Evolutionary conservation across 495 filamentous ascomycete genomes (phyloP), one percentile per base, ranked within the genome.

Genomic region (Cercophora sp.): DNA sequence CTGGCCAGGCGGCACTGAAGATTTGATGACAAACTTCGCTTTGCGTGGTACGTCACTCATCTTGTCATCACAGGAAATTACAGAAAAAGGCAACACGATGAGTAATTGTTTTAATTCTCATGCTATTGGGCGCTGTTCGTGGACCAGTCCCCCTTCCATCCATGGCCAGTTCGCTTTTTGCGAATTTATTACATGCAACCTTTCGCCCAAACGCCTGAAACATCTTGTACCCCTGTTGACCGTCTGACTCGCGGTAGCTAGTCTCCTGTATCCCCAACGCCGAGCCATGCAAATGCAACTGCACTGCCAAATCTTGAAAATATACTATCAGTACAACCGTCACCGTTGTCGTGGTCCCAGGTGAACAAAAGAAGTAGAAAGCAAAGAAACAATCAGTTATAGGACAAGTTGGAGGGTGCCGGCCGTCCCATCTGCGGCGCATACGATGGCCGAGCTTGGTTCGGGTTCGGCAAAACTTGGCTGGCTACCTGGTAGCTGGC

Each of bases 261-360:
- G 2, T 19, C 8, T 39, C 8, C 35, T 34, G 8, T 20, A 10
- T 22, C 32, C 31, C 51, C 23, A 61, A 61, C 58, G 58, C 58
- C 58, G 41, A 48, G 40, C 37, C 27, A 61, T 58, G 58, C 51
- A 54, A 18, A 58, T 58, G 55, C 51, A 45, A n/a, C n/a, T n/a
- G n/a, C n/a, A n/a, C n/a, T n/a, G n/a, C n/a, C n/a, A 51, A 42
- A 31, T 4, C n/a, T n/a, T n/a, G n/a, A 41, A 27, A 27, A 32
- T n/a, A 39, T 9, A 26, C 19, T 56, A 52, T 22, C 27, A 53
- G 39, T 54, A 58, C 45, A 52, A 31, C 26, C 20, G 31, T 20
- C 46, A 42, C 36, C 19, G 6, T 4, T 4, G 24, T 22, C 29
- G 6, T 6, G 25, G 44, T n/a, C 10, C 6, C 8, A 20, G 13